phyloP scores from a whole-genome alignment of 768 basidiomycete genomes.

The Strobilomyces confusus region DNA sequence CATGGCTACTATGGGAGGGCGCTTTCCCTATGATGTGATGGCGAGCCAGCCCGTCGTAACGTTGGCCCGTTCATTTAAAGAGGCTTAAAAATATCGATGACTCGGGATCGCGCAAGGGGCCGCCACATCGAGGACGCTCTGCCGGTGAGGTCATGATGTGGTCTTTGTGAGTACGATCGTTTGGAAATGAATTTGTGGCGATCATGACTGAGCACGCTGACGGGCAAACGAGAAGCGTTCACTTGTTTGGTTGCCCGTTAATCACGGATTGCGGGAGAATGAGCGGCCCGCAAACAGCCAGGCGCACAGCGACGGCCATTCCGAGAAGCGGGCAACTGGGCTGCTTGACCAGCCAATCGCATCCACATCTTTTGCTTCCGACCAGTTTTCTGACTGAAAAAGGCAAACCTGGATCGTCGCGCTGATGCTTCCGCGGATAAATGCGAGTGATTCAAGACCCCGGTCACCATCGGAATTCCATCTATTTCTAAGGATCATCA shows the following conservation, averaged over 20 bases:
- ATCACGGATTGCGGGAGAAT: slow-evolving; percentile 14
- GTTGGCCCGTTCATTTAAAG: slow-evolving; percentile 1
- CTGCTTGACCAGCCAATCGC: neutral
- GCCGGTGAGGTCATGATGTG: neutral
- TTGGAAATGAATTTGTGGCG: slow-evolving; percentile 18
- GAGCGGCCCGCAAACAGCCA: slow-evolving; percentile 16
- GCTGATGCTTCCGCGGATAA: slow-evolving; percentile 25
- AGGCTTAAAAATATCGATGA: neutral
- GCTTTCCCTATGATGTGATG: neutral
- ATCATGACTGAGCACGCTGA: slow-evolving; percentile 14
- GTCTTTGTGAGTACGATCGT: neutral
- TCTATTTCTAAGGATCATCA: slow-evolving; percentile 20
- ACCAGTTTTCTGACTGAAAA: slow-evolving; percentile 15
- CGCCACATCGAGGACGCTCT: neutral
- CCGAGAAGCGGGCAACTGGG: slow-evolving; percentile 3
- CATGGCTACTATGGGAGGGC: slow-evolving; percentile 17
- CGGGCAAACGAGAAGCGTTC: neutral
- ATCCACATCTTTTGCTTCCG: neutral
- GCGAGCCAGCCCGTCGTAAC: neutral
- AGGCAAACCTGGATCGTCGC: slow-evolving; percentile 32
- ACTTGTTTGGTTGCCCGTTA: slow-evolving; percentile 4
- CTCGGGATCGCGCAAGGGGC: neutral
- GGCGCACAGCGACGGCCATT: slow-evolving; percentile 16
- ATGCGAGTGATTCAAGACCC: slow-evolving; percentile 15
- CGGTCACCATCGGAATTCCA: slow-evolving; percentile 14